These are phyloP conservation scores for Aureobasidium vineae DNA, from an alignment of 2,329 filamentous ascomycete genomes.

Conservation along the genomic window DNA sequence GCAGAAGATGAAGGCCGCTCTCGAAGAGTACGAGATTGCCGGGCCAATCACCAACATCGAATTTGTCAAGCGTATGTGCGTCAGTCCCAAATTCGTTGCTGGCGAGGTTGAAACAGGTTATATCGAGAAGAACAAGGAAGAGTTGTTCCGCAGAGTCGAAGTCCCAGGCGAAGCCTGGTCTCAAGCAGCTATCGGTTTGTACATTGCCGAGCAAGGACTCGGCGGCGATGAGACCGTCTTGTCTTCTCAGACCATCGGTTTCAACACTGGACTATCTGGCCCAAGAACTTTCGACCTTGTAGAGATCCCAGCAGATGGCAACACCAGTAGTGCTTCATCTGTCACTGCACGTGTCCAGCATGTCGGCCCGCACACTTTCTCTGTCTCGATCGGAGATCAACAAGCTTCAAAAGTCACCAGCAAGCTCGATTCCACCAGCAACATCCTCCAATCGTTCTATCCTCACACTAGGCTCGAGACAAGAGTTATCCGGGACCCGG, in stretches of 20 bases:
- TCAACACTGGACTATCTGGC: conserved; percentile 60
- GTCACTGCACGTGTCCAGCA: conserved; percentile 44
- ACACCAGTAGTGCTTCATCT: conserved; percentile 38
- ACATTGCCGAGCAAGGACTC: conserved; percentile 43
- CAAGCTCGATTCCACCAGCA: conserved; percentile 46
- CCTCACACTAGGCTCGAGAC: conserved; percentile 75
- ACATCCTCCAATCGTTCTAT: conserved; percentile 70
- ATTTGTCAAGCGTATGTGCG: conserved; percentile 86
- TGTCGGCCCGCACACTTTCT: conserved; percentile 51
- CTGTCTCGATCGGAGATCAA: conserved; percentile 46
- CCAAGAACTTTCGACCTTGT: conserved; percentile 61
- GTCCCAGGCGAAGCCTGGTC: conserved; percentile 73
- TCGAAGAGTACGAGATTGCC: conserved; percentile 88
- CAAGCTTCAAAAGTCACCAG: conserved; percentile 47
- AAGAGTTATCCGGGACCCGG: conserved; percentile 65
- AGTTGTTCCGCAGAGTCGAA: conserved; percentile 66
- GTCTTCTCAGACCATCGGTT: conserved; percentile 55
- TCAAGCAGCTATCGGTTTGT: conserved; percentile 78
- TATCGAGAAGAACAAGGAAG: conserved; percentile 80
- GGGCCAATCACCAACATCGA: conserved; percentile 95
- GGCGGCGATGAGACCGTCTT: conserved; percentile 41
- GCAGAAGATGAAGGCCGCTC: conserved; percentile 72
- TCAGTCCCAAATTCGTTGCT: conserved; percentile 74
- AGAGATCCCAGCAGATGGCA: conserved; percentile 47
- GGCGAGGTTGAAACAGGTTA: conserved; percentile 95